These are phyloP conservation scores for Purpureocillium lavendulum DNA, from an alignment of 2,329 filamentous ascomycete species.

Conservation along the genomic window DNA sequence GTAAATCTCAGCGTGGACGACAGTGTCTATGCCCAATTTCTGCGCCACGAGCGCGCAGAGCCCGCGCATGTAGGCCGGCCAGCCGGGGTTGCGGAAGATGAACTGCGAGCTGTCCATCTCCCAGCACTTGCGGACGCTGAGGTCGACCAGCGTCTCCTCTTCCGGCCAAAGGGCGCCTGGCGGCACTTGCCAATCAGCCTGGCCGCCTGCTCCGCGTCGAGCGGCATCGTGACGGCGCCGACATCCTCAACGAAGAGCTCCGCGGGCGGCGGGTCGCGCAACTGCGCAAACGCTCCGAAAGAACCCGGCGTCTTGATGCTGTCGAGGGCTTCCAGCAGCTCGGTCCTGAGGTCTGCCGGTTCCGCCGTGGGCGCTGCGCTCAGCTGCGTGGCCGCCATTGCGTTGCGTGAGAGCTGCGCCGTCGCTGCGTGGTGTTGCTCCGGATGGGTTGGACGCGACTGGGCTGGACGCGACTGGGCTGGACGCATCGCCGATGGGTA, in stretches of 20 bases:
- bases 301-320: slow-evolving; percentile 8
- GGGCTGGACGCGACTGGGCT: too few relatives aligned
- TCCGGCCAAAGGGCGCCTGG: slow-evolving; percentile 26
- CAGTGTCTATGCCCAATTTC: slow-evolving; percentile 21
- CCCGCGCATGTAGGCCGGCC: slow-evolving; percentile 16
- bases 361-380: too few relatives aligned
- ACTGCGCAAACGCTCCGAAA: slow-evolving; percentile 7
- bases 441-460: too few relatives aligned
- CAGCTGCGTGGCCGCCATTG: too few relatives aligned
- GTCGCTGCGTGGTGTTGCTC: too few relatives aligned
- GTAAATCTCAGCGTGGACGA: slow-evolving; percentile 27
- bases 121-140: slow-evolving; percentile 31
- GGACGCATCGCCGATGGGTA: too few relatives aligned
- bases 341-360: too few relatives aligned
- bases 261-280: slow-evolving; percentile 4
- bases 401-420: too few relatives aligned
- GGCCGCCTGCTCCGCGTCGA: slow-evolving; percentile 13
- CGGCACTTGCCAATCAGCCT: slow-evolving; percentile 12
- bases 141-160: slow-evolving; percentile 29
- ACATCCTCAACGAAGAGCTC: slow-evolving; percentile 9
- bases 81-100: slow-evolving; percentile 22
- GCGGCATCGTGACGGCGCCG: slow-evolving; percentile 14
- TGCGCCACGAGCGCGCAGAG: slow-evolving; percentile 15
- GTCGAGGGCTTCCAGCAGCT: slow-evolving; percentile 4
- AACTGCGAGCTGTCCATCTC: slow-evolving; percentile 32